Conservation (phyloP, 208 protist genomes). For the Trypanosomatidae sp. region DNA sequence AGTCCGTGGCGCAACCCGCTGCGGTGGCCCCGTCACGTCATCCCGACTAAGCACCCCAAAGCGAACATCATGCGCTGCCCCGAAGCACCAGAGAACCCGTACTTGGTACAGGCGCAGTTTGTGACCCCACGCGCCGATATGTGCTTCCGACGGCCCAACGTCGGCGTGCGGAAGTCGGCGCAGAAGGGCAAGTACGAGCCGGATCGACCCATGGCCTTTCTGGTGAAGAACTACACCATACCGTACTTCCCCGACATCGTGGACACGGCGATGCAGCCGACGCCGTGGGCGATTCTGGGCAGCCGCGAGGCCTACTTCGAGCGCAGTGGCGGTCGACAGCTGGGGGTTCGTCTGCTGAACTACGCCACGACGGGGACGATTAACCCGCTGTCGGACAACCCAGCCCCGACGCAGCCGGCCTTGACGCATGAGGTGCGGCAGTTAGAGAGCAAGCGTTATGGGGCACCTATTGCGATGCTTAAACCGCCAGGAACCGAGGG, state of each 20-base stretch:
- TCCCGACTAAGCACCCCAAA: constrained; percentile 86
- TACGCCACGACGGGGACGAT: constrained; percentile 52
- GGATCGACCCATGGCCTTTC: constrained; percentile 57
- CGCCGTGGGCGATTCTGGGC: constrained; percentile 83
- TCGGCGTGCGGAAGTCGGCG: constrained; percentile 44
- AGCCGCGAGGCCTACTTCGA: constrained; percentile 85
- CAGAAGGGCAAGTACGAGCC: constrained; percentile 83
- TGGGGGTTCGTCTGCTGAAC: constrained; percentile 57
- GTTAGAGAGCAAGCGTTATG: constrained; percentile 62
- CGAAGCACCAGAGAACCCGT: constrained; percentile 81
- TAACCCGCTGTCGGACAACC: constrained; percentile 60
- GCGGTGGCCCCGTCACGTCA: constrained; percentile 65
- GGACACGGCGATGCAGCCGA: constrained; percentile 76
- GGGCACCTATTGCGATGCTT: constrained; percentile 76
- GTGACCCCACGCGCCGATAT: constrained; percentile 82
- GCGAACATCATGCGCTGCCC: constrained; percentile 89
- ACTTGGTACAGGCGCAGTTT: constrained; percentile 77
- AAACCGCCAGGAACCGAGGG: too few relatives aligned
- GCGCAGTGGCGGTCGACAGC: constrained; percentile 47
- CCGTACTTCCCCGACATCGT: constrained; percentile 91
- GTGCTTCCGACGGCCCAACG: constrained; percentile 80
- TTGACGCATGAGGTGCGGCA: constrained; percentile 56
- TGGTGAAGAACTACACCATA: constrained; percentile 78
- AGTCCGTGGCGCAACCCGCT: constrained; percentile 89
- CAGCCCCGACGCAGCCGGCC: constrained; percentile 38